Conservation (phyloP, 306 rosid species). For the Betula pendula region DNA sequence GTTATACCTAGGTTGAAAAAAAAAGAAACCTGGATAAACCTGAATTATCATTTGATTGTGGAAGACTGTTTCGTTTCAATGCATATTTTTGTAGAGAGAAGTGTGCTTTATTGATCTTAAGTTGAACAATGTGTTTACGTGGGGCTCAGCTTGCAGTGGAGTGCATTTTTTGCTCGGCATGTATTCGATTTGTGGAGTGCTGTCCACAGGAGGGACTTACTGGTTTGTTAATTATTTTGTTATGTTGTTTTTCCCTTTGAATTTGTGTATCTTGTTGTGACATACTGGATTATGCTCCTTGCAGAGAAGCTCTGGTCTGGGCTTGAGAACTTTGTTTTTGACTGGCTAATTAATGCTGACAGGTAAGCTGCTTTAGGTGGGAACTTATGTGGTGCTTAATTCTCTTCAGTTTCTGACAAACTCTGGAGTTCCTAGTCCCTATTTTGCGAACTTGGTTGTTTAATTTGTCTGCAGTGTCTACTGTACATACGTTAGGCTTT, state of each 20-base stretch:
- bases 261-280: conserved; percentile 1
- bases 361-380: conserved; percentile 52
- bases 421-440: conserved; percentile 12
- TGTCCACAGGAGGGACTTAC: conserved; percentile 99
- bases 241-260: conserved; percentile 4
- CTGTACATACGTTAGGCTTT: neutral
- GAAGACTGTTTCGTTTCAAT: neutral
- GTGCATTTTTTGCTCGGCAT: conserved; percentile 99
- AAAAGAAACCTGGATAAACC: neutral
- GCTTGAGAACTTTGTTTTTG: conserved; percentile 97
- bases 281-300: conserved; percentile 10
- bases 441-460: neutral
- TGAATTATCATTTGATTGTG: neutral
- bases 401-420: neutral
- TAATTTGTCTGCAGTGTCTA: neutral
- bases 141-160: conserved; percentile 93
- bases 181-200: conserved; percentile 98
- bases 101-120: conserved; percentile 21
- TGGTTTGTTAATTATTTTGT: conserved; percentile 48
- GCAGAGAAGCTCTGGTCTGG: conserved; percentile 99
- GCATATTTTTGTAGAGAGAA: conserved; percentile 5
- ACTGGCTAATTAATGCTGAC: conserved; percentile 98
- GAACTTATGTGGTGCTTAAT: neutral
- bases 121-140: conserved; percentile 28
- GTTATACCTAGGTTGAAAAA: neutral